A percentile compares a stretch with the other conserved stretches of the same genome.
Evolutionary conservation across 2,329 filamentous ascomycete species (phyloP).

Genomic region (Gnomoniopsis sp.): DNA sequence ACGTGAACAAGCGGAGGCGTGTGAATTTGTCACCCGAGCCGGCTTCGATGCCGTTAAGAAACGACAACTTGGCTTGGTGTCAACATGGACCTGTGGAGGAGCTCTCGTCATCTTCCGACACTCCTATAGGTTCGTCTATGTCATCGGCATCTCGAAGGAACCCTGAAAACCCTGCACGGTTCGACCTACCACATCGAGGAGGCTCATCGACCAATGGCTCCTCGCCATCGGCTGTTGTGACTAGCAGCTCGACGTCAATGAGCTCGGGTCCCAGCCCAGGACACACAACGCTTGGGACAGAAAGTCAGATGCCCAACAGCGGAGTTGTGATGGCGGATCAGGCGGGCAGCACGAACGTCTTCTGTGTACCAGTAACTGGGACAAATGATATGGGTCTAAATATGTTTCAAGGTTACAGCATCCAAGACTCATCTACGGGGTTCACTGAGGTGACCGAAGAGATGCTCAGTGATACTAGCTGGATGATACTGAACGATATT

Average conservation of each 20-base stretch:
- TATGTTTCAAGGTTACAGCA: conserved; percentile 9
- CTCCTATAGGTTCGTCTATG: conserved; percentile 4
- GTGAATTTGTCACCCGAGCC: conserved; percentile 8
- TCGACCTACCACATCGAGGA: conserved; percentile 13
- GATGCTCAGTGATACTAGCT: conserved; percentile 14
- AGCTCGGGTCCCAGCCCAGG: conserved; percentile 9
- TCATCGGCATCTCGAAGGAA: neutral
- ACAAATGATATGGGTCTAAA: neutral
- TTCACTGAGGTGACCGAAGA: conserved; percentile 12
- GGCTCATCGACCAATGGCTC: conserved; percentile 10
- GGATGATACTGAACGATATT: conserved; percentile 15
- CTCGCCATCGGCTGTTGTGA: conserved; percentile 4
- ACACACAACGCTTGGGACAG: neutral
- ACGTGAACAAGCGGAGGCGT: conserved; percentile 16
- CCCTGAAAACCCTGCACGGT: neutral
- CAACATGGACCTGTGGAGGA: neutral
- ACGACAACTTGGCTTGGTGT: neutral
- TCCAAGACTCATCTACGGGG: conserved; percentile 1
- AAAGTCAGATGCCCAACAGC: neutral
- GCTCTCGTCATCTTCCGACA: conserved; percentile 1
- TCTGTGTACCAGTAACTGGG: no score
- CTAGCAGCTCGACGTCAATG: conserved; percentile 3
- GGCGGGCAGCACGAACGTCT: neutral
- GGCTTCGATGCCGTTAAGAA: neutral
- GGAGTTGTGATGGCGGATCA: neutral